phyloP scores from a whole-genome alignment of 305 asterid genomes.

The Solanum hybrid region DNA sequence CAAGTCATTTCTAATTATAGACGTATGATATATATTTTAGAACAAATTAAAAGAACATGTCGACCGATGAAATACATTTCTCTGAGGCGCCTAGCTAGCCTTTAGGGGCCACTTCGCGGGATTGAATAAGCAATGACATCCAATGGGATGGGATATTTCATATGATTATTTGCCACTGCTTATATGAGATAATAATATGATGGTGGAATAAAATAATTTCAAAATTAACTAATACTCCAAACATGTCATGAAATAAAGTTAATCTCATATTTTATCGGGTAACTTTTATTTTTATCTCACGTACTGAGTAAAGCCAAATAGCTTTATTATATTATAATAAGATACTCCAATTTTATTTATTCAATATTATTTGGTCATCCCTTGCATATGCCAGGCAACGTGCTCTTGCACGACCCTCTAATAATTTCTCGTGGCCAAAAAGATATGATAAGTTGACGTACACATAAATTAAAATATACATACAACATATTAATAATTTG shows the following conservation, averaged over 20 bases:
- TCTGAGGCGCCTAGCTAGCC: background rate
- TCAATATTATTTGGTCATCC: background rate
- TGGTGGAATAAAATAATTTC: rapidly evolving
- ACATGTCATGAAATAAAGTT: rapidly evolving
- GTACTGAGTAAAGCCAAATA: rapidly evolving
- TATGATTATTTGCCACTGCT: background rate
- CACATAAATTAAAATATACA: background rate
- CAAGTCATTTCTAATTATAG: background rate
- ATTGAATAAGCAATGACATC: background rate
- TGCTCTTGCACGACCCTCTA: background rate
- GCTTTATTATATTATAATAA: background rate
- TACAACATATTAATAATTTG: background rate
- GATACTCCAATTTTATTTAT: background rate
- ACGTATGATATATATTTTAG: background rate
- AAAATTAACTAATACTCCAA: background rate
- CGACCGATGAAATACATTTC: background rate
- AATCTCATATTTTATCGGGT: rapidly evolving
- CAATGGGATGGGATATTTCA: background rate
- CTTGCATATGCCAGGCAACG: background rate
- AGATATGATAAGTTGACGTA: background rate
- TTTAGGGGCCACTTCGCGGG: background rate
- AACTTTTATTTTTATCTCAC: background rate
- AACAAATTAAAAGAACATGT: background rate
- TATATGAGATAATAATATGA: background rate
- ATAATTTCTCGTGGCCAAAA: background rate